Base-by-base conservation (phyloP, 176 grass and related monocot species). In the Phoenix dactylifera region DNA sequence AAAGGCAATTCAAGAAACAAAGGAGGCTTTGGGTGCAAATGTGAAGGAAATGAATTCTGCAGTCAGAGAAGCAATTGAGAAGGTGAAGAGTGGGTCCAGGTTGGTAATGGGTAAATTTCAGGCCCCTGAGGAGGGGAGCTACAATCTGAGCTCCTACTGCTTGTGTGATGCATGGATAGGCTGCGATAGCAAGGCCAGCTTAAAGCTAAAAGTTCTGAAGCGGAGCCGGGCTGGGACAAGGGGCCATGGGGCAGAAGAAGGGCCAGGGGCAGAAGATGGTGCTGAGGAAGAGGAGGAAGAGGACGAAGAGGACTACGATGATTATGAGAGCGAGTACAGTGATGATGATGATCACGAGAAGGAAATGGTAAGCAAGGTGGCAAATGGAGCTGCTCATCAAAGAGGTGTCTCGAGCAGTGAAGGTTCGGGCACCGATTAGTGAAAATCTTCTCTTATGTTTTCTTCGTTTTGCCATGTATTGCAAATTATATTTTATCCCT, bases 241-340 rank as follows among this genome's bases (percentile, higher is more conserved):
- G 55, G 76, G 81, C 17, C 79, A 93, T 68, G 71, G 68, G 50
- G 69, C 67, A 1, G 85, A 98, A 49, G 94, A 98, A 75, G 80
- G 87, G 18, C 76, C 35, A 9, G 79, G 64, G 1, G 64, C 82
- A 39, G 70, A 98, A 19, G 94, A 98, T 61, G 84, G 88, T 17
- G 80, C 82, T 24, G 87, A 97, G 32, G 92, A 98, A 67, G 94
- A 93, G 57, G 94, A 98, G 16, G 88, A 98, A n/a, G 94, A 93
- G 49, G 93, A 91, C 26, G 92, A 93, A 64, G 87, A 92, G 52
- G 88, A 92, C 35, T 88, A 92, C 0, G 84, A 98, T n/a, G 88
- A 98, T 70, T 98, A 89, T 6, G 93, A 98, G 82, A 98, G 93
- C 0, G 93, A 98, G 82, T 98, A 98, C 67, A 93, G 93, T 50